Evolutionary conservation across 2,329 filamentous ascomycete genomes (phyloP), one percentile per base, ranked within the genome.

Genomic region (Boeremia lycopersici): DNA sequence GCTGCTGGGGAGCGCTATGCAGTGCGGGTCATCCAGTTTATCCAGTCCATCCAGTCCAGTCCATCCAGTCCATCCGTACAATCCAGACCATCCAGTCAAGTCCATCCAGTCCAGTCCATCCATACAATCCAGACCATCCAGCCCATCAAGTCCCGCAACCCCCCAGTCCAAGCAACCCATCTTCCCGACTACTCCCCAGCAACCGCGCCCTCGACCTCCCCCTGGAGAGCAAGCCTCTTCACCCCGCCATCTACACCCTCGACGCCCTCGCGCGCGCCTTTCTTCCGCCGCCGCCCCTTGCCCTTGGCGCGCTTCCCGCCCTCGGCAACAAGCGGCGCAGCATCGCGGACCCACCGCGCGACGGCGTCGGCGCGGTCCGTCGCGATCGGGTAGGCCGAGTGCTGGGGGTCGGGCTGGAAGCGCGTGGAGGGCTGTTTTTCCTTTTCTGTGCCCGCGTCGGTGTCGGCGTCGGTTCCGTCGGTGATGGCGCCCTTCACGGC

Each of bases 301-400:
- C 67, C 10, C 65, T 61, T 40, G 19, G 5, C 19, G 5, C 19
- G 3, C 19, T 5, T 23, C 19, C 19, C 19, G 19, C 19, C 19
- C 65, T 65, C 58, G 64, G 69, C 59, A 74, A 75, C 69, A 1
- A 68, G 55, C 10, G 74, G 53, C n/a, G 79, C 79, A 29, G 78
- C 77, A 57, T 81, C 79, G 26, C 75, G 64, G 13, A 93, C 83
- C 90, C 90, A 95, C 36, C 84, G 77, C 0, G 86, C 83, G 53
- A 93, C 85, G 15, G 84, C 83, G 42, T 85, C 81, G 0, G 89
- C 89, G 19, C 90, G 82, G 59, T 89, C 87, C 1, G 88, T 90
- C 15, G 83, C 80, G 59, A 90, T 86, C 2, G 85, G 84, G 69
- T 89, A 89, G 60, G 91, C 88, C 11, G 13, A 19, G 12, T 8